These are phyloP conservation scores for Candida vartiovaarae DNA, from an alignment of 805 yeast species.

Conservation along the genomic window DNA sequence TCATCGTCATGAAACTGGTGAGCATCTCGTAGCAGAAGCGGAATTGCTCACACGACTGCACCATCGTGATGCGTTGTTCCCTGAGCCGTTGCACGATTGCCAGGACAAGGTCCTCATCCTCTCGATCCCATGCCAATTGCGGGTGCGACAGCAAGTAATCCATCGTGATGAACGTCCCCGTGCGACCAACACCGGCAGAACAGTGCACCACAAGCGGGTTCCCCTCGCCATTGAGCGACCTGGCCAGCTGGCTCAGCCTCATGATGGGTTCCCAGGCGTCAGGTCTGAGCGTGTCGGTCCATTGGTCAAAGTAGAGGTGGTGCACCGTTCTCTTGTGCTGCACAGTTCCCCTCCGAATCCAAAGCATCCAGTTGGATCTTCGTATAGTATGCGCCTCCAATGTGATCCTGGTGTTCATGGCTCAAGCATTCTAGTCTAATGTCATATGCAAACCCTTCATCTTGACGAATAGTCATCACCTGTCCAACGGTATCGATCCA, in stretches of 20 bases:
- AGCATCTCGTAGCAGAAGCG: slow-evolving; percentile 35
- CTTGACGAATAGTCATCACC: slow-evolving; percentile 3
- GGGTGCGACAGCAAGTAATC: slow-evolving; percentile 37
- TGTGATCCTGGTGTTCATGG: slow-evolving; percentile 1
- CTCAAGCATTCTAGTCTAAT: slow-evolving; percentile 18
- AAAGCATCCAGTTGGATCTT: slow-evolving; percentile 17
- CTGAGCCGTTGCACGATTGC: slow-evolving; percentile 34
- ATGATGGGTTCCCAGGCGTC: slow-evolving; percentile 29
- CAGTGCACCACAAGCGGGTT: slow-evolving; percentile 73
- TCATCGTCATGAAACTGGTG: not conserved
- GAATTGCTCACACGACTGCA: slow-evolving; percentile 41
- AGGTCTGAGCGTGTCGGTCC: slow-evolving; percentile 81
- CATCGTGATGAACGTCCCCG: slow-evolving; percentile 78
- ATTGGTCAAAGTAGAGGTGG: slow-evolving; percentile 69
- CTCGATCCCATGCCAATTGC: not conserved
- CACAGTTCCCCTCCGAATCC: slow-evolving; percentile 20
- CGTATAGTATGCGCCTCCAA: slow-evolving; percentile 13
- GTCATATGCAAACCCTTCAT: slow-evolving; percentile 7
- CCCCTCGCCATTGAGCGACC: slow-evolving; percentile 17
- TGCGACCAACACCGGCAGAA: slow-evolving; percentile 95
- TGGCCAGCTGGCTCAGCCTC: slow-evolving; percentile 24
- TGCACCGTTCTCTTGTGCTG: slow-evolving; percentile 34
- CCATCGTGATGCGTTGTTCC: slow-evolving; percentile 41
- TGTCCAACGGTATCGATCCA: slow-evolving; percentile 50
- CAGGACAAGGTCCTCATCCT: slow-evolving; percentile 30